These are phyloP conservation scores for Dendrocalamus latiflorus DNA, from an alignment of 202 grass and related monocot genomes.

Conservation along the genomic window DNA sequence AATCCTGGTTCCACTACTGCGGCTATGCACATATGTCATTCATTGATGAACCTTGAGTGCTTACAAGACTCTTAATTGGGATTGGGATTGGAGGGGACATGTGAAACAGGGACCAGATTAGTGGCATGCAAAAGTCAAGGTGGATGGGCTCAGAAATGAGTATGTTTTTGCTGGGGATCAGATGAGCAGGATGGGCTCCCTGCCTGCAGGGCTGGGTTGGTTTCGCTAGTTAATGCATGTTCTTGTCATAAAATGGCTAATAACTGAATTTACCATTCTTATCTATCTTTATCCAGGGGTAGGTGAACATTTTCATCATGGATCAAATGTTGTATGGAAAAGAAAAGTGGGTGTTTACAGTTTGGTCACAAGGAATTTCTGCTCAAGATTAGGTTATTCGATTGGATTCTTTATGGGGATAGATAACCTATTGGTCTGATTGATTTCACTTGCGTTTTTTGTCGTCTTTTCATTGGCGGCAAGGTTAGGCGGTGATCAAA, in stretches of 20 bases:
- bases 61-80: background rate
- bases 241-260: slow-evolving; percentile 13
- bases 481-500: slow-evolving; percentile 35
- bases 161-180: slow-evolving; percentile 26
- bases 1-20: too few species aligned
- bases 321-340: slow-evolving; percentile 5
- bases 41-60: slow-evolving; percentile 6
- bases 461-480: slow-evolving; percentile 25
- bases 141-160: slow-evolving; percentile 24
- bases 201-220: slow-evolving; percentile 4
- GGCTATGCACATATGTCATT: background rate
- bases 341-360: background rate
- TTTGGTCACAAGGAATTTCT: background rate
- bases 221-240: background rate
- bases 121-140: slow-evolving; percentile 29
- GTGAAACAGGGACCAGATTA: slow-evolving; percentile 32
- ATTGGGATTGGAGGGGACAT: slow-evolving; percentile 17
- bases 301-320: background rate
- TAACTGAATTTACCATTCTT: background rate
- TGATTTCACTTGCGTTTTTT: background rate
- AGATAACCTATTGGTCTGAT: background rate
- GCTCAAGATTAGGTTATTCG: background rate
- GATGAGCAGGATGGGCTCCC: slow-evolving; percentile 30
- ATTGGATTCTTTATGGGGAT: background rate
- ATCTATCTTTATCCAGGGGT: background rate